Evolutionary conservation across 2,329 filamentous ascomycete species (phyloP).

Genomic region (Sarocladium strictum): DNA sequence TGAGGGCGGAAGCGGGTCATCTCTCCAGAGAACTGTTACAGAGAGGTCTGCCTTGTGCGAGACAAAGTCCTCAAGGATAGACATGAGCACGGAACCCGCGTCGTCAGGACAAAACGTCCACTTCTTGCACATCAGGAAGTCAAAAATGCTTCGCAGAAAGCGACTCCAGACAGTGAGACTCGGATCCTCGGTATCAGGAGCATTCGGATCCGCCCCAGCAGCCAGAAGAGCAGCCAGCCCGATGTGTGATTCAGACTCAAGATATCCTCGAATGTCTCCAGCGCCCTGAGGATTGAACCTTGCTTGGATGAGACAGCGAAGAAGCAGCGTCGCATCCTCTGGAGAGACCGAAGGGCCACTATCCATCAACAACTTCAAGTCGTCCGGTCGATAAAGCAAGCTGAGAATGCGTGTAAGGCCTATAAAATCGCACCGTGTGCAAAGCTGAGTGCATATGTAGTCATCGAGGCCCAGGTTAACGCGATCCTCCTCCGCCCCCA

Average conservation of each 20-base stretch:
- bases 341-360: background rate
- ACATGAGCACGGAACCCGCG: too few species aligned
- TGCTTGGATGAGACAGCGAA: background rate
- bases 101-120: too few species aligned
- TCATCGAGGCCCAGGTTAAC: background rate
- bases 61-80: background rate
- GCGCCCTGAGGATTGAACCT: background rate
- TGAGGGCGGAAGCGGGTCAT: background rate
- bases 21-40: background rate
- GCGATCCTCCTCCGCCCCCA: too few species aligned
- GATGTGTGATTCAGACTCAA: background rate
- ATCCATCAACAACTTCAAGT: background rate
- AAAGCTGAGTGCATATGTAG: background rate
- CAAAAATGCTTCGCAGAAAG: background rate
- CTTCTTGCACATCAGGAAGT: background rate
- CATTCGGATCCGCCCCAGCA: background rate
- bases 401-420: background rate
- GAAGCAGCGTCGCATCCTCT: background rate
- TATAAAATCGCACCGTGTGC: background rate
- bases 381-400: background rate
- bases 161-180: background rate
- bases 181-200: background rate
- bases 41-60: background rate
- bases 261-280: background rate
- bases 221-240: background rate